phyloP scores from a whole-genome alignment of 2,329 filamentous ascomycete genomes.

The Xylariaceae sp. region DNA sequence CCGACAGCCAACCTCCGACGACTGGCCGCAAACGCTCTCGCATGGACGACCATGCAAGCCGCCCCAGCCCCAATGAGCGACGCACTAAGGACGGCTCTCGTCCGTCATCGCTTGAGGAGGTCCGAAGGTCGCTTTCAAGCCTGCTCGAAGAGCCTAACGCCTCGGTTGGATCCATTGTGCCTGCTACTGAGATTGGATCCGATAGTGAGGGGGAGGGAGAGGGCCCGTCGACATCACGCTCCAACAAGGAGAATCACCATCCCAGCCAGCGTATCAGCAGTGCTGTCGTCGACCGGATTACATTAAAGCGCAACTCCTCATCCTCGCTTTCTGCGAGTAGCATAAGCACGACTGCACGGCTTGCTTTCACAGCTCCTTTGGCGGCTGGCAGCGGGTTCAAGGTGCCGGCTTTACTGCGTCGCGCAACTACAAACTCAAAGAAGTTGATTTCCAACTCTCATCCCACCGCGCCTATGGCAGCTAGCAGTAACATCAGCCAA shows the following conservation, averaged over 20 bases:
- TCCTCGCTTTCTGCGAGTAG: conserved; percentile 34
- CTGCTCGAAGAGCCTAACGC: conserved; percentile 75
- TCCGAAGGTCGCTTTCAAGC: conserved; percentile 82
- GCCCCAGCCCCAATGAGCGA: conserved; percentile 66
- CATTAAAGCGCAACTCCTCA: conserved; percentile 62
- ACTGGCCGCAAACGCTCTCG: conserved; percentile 41
- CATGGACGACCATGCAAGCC: conserved; percentile 44
- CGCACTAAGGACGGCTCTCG: conserved; percentile 69
- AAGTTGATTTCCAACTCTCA: conserved; percentile 48
- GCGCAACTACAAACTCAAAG: conserved; percentile 71
- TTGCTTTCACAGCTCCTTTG: conserved; percentile 63
- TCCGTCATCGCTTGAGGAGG: conserved; percentile 78
- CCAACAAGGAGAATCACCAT: conserved; percentile 59
- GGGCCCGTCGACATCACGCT: conserved; percentile 31
- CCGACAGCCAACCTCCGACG: conserved; percentile 61
- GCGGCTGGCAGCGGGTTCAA: conserved; percentile 61
- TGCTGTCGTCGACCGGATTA: conserved; percentile 75
- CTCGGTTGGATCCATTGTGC: conserved; percentile 54
- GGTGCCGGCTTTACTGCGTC: conserved; percentile 73
- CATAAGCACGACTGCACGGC: conserved; percentile 41
- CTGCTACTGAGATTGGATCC: conserved; percentile 55
- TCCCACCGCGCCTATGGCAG: conserved; percentile 10
- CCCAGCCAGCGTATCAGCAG: conserved; percentile 40
- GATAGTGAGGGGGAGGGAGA: conserved; percentile 59
- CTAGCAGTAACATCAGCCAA: conserved; percentile 5